Evolutionary conservation across 2,329 filamentous ascomycete species (phyloP), one percentile per base, ranked within the genome.

Genomic region (Apiospora malaysiana): DNA sequence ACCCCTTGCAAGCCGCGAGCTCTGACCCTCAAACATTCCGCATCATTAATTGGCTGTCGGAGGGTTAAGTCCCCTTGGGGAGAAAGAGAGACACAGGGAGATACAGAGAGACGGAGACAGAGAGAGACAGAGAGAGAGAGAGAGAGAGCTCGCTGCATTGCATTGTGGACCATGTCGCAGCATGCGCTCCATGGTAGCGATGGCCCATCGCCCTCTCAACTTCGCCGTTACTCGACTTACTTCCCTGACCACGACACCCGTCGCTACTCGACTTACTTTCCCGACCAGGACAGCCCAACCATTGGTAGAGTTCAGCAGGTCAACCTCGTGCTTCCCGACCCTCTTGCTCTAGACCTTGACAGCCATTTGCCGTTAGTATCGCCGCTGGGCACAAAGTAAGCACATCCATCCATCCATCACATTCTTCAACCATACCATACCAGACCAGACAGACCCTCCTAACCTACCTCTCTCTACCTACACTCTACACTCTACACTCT

Each of bases 241-340:
- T 63, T 63, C 21, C 56, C 56, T 14, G 66, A 68, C 66, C 43
- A 46, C 23, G 66, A 68, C 66, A 68, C 18, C 43, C 66, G 56
- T 63, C 56, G 56, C 56, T 63, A 40, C 56, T 63, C 56, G 21
- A 63, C 56, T 40, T 63, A 63, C 21, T 63, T 63, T 63, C 56
- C 56, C 66, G 66, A 68, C 66, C 43, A 46, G 66, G 66, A 68
- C 66, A 68, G 66, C 66, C 66, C 66, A 43, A 68, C 66, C 66
- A 68, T 68, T n/a, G 66, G 66, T 37, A 68, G 66, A 47, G 32
- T 47, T 32, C 42, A 47, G 66, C 66, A 47, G 66, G 43, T 68
- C 10, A 47, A 46, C 43, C 43, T 45, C 14, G 25, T 47, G 66
- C 66, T 47, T n/a, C 66, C 66, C 25, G 66, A 68, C 66, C 18